Base-by-base conservation (phyloP, 2,329 filamentous ascomycete species). In the Hortaea werneckii region DNA sequence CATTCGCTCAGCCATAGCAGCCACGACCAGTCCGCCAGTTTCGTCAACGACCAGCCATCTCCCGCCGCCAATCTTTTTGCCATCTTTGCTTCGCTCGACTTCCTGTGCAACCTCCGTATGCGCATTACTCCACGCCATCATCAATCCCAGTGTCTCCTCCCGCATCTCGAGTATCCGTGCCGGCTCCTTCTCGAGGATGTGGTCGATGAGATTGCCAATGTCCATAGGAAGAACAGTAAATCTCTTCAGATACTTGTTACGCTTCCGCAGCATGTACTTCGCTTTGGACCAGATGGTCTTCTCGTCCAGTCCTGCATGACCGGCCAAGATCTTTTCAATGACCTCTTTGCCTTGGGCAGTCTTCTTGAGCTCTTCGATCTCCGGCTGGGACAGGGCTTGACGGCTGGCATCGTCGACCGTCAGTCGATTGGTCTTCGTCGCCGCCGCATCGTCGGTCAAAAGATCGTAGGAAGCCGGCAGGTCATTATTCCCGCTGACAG, bases 251-350 rank as follows among this genome's bases (percentile, higher is more conserved):
- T 94, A 96, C 67, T 98, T 98, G 63, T 83, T 89, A 53, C 86
- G 84, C 70, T 98, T 98, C 40, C 94, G 75, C 12, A 96, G 72
- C 59, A 92, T 95, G 67, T 98, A 98, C 66, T 98, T 98, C 38
- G 90, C 89, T 47, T 95, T 72, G 2, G 88, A 94, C 60, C 94
- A 98, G 0, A 81, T 76, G 0, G 92, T 96, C 74, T 98, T 98
- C 69, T 96, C 85, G 55, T 94, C 88, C 38, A 98, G 76, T 1
- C 83, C 85, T 12, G 85, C 82, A 65, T 98, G 92, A 38, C 88
- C 92, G 29, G 88, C 76, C 66, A 98, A 78, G 27, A 98, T 80
- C 67, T 89, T 94, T n/a, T 86, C 83, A 52, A 98, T 92, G 41
- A 98, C 77, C 43, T 94, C 89, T 63, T 85, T 85, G 9, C 89